Evolutionary conservation across 1,139 yeast species (phyloP).

Genomic region (Suhomyces chickasaworum): DNA sequence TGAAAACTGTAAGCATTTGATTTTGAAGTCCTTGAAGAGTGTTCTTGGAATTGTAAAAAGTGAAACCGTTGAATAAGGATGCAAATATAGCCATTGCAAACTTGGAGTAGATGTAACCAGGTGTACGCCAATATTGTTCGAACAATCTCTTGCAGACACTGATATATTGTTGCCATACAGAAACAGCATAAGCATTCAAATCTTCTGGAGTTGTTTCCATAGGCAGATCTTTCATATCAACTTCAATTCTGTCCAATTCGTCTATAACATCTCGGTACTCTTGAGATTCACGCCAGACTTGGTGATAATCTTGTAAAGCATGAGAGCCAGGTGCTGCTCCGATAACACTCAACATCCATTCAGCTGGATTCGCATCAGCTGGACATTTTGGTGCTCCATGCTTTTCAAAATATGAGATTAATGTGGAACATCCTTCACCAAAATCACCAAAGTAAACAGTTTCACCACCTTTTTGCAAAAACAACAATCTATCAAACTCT

Average conservation of each 20-base stretch:
- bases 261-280: slow-evolving; percentile 26
- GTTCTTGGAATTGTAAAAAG: slow-evolving; percentile 67
- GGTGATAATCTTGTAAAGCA: slow-evolving; percentile 35
- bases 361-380: slow-evolving; percentile 53
- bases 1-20: slow-evolving; percentile 57
- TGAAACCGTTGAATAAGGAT: slow-evolving; percentile 69
- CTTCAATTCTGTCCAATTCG: slow-evolving; percentile 31
- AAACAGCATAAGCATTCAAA: slow-evolving; percentile 48
- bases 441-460: slow-evolving; percentile 82
- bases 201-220: slow-evolving; percentile 22
- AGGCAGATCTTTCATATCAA: slow-evolving; percentile 16
- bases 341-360: slow-evolving; percentile 58
- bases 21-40: slow-evolving; percentile 62
- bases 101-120: slow-evolving; percentile 69
- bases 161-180: slow-evolving; percentile 48
- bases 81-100: slow-evolving; percentile 52
- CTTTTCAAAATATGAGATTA: slow-evolving; percentile 58
- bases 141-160: slow-evolving; percentile 58
- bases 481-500: slow-evolving; percentile 66
- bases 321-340: slow-evolving; percentile 37
- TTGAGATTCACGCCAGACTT: slow-evolving; percentile 36
- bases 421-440: slow-evolving; percentile 55
- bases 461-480: slow-evolving; percentile 54
- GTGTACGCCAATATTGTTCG: slow-evolving; percentile 76
- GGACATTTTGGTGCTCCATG: slow-evolving; percentile 53